These are phyloP conservation scores for Aspergillus nidulans DNA, from an alignment of 495 filamentous ascomycete genomes.

Conservation along the genomic window DNA sequence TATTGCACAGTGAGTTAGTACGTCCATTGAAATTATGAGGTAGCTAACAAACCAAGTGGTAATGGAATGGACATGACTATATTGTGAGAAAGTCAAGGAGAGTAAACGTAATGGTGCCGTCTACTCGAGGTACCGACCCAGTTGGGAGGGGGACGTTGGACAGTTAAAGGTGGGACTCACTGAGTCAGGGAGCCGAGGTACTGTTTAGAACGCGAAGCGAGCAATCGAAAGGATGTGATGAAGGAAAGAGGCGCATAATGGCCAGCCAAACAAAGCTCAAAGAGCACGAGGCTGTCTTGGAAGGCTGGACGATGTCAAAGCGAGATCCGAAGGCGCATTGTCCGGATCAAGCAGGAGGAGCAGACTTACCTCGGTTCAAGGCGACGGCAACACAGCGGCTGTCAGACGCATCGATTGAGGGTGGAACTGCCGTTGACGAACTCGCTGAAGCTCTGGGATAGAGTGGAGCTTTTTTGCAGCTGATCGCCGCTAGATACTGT, in stretches of 20 bases:
- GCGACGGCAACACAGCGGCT: not conserved
- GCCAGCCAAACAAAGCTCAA: not conserved
- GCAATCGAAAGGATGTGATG: not conserved
- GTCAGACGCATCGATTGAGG: not conserved
- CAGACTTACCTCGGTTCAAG: constrained; percentile 10
- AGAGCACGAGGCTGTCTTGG: not conserved
- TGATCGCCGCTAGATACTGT: not conserved
- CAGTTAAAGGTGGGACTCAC: not conserved
- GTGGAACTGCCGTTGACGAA: not conserved
- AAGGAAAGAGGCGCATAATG: not conserved
- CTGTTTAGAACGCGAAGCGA: not conserved
- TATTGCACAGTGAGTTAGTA: constrained; percentile 9
- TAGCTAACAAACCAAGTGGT: not conserved
- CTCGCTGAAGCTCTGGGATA: not conserved
- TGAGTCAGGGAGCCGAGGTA: not conserved
- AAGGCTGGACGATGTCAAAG: not conserved
- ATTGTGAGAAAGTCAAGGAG: not conserved
- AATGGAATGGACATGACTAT: constrained; percentile 1
- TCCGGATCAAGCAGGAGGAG: not conserved
- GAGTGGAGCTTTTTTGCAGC: not conserved
- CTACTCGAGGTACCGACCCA: not conserved
- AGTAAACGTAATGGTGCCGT: not conserved
- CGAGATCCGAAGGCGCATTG: not conserved
- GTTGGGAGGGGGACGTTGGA: not conserved
- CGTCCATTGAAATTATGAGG: not conserved